These are phyloP conservation scores for Phytophthora brassicae DNA, from an alignment of 352 stramenopile species.

Conservation along the genomic window DNA sequence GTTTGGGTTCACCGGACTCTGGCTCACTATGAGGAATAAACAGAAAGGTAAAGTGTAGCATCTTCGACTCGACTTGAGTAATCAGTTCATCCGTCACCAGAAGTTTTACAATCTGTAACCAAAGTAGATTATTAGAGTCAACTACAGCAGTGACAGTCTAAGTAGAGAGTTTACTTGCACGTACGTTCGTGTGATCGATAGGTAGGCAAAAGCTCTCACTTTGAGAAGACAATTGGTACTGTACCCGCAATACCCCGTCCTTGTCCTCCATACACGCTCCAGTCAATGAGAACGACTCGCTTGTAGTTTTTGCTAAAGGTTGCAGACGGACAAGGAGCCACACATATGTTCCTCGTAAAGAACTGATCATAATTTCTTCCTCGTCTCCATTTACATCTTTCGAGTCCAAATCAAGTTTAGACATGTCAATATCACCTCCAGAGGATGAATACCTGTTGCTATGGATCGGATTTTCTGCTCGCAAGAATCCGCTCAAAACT, in stretches of 20 bases:
- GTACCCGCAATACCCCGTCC: slow-evolving; percentile 32
- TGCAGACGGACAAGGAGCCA: slow-evolving; percentile 58
- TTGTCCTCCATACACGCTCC: not conserved
- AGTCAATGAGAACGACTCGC: not conserved
- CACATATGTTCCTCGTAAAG: slow-evolving; percentile 38
- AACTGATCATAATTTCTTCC: slow-evolving; percentile 14
- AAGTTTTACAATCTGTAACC: slow-evolving; percentile 41
- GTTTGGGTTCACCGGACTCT: not conserved
- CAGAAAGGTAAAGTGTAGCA: slow-evolving; percentile 54
- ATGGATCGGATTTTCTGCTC: slow-evolving; percentile 25
- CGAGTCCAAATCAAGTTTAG: slow-evolving; percentile 2
- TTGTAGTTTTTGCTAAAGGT: slow-evolving; percentile 8
- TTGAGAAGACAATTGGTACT: slow-evolving; percentile 54
- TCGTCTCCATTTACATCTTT: slow-evolving; percentile 8
- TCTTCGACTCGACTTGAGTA: slow-evolving; percentile 34
- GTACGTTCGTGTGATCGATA: slow-evolving; percentile 57
- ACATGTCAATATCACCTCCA: not conserved
- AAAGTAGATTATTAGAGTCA: not conserved
- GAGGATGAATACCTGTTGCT: not conserved
- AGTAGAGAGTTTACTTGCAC: not conserved
- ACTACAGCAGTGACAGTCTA: too few relatives aligned
- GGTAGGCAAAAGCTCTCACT: slow-evolving; percentile 58
- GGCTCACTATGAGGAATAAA: slow-evolving; percentile 3
- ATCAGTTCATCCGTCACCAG: slow-evolving; percentile 62
- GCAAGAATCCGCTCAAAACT: slow-evolving; percentile 41